A percentile compares a stretch with the other conserved stretches of the same genome.
Evolutionary conservation across 306 rosid genomes (phyloP).

Genomic region (Vigna radiata): DNA sequence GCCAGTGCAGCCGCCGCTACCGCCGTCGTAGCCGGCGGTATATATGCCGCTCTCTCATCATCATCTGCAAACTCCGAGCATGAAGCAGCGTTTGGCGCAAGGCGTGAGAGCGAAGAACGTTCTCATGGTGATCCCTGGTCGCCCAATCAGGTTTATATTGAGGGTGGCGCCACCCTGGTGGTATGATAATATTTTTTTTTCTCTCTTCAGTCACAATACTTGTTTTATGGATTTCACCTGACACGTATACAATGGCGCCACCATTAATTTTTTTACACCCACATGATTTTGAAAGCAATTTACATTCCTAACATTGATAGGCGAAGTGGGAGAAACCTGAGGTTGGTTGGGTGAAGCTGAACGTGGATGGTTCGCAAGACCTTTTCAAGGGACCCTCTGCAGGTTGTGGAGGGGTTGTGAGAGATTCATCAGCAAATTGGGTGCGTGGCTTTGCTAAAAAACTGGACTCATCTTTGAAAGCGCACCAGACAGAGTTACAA

Average conservation of each 20-base stretch:
- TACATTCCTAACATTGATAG: not conserved
- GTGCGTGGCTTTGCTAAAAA: not conserved
- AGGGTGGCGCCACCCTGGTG: not conserved
- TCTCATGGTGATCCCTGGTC: not conserved
- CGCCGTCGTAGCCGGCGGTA: not conserved
- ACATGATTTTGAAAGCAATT: no score
- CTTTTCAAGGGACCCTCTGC: not conserved
- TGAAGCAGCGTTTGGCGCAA: not conserved
- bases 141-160: no score
- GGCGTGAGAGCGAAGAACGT: not conserved
- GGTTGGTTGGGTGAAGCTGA: constrained; percentile 5
- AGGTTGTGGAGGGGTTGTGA: constrained; percentile 26
- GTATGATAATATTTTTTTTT: not conserved
- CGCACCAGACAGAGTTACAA: not conserved
- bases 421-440: not conserved
- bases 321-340: not conserved
- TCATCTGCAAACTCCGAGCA: not conserved
- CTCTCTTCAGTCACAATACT: not conserved
- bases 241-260: no score
- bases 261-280: no score
- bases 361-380: not conserved
- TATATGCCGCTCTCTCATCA: not conserved
- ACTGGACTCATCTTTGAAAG: not conserved
- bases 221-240: not conserved
- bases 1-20: not conserved